Evolutionary conservation across 1,139 yeast genomes (phyloP).

Genomic region (Debaryomyces nepalensis): DNA sequence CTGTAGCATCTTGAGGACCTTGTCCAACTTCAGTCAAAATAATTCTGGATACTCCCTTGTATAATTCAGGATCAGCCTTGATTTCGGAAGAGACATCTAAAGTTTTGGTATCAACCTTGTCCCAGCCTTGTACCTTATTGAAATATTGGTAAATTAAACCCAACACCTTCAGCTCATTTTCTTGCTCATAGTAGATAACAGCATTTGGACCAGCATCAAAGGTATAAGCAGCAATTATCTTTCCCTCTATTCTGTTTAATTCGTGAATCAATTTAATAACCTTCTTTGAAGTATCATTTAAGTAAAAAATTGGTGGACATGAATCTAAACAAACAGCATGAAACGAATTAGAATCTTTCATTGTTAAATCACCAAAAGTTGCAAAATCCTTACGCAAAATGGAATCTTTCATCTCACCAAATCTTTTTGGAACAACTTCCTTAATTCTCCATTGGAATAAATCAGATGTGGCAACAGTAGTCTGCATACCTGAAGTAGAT

Average conservation of each 20-base stretch:
- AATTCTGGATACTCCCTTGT: conserved; percentile 75
- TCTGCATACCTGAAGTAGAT: conserved; percentile 95
- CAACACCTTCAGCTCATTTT: conserved; percentile 70
- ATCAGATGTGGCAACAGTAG: conserved; percentile 87
- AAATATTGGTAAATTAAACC: conserved; percentile 62
- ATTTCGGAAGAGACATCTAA: conserved; percentile 39
- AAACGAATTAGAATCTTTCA: conserved; percentile 96
- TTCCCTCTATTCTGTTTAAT: conserved; percentile 69
- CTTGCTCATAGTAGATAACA: conserved; percentile 82
- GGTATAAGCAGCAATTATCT: conserved; percentile 87
- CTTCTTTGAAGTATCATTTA: conserved; percentile 92
- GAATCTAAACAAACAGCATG: conserved; percentile 97
- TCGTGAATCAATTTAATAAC: conserved; percentile 81
- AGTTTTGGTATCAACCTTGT: conserved; percentile 36
- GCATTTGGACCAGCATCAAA: conserved; percentile 99
- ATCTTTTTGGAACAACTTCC: conserved; percentile 84
- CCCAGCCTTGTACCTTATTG: conserved; percentile 73
- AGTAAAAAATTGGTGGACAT: conserved; percentile 91
- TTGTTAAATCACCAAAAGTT: conserved; percentile 84
- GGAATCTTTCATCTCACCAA: conserved; percentile 77
- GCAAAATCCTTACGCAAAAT: conserved; percentile 74
- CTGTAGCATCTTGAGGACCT: conserved; percentile 71
- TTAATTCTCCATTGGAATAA: conserved; percentile 78
- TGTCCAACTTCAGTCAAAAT: conserved; percentile 86
- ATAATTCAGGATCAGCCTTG: conserved; percentile 55